These are phyloP conservation scores for Fusarium veterinarium DNA, from an alignment of 2,329 filamentous ascomycete species.

Conservation along the genomic window DNA sequence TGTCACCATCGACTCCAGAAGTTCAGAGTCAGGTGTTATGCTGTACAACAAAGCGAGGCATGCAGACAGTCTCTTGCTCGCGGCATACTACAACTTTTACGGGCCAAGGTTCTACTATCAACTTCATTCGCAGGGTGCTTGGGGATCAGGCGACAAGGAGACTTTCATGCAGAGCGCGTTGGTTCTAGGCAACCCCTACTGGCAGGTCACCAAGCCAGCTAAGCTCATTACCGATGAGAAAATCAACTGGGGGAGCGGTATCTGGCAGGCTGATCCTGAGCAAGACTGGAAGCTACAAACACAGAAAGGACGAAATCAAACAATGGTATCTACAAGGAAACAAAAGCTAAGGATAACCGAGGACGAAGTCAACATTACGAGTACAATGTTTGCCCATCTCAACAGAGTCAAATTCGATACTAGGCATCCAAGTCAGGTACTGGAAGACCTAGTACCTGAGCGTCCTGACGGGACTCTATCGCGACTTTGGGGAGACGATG, in stretches of 20 bases:
- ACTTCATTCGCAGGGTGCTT: conserved; percentile 44
- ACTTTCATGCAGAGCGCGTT: conserved; percentile 39
- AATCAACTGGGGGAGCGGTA: conserved; percentile 41
- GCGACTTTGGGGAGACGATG: conserved; percentile 35
- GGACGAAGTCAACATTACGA: conserved; percentile 8
- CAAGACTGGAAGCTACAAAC: conserved; percentile 31
- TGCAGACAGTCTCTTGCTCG: conserved; percentile 39
- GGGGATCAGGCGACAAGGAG: conserved; percentile 43
- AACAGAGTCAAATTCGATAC: conserved; percentile 43
- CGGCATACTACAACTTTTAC: conserved; percentile 43
- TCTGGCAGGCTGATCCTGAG: conserved; percentile 43
- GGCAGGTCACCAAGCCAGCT: conserved; percentile 31
- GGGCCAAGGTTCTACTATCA: conserved; percentile 38
- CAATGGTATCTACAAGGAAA: neutral
- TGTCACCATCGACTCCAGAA: conserved; percentile 31
- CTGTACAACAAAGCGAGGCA: conserved; percentile 36
- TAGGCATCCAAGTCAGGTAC: conserved; percentile 10
- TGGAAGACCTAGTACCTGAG: conserved; percentile 18
- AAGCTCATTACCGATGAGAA: conserved; percentile 12
- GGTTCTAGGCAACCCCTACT: conserved; percentile 34
- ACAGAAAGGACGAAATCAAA: neutral
- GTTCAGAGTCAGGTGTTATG: conserved; percentile 40
- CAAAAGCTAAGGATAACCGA: neutral
- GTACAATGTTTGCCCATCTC: conserved; percentile 41
- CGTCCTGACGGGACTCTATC: conserved; percentile 13